Conservation (phyloP, 805 yeast species). For the Starmerella ratchasimensis region DNA sequence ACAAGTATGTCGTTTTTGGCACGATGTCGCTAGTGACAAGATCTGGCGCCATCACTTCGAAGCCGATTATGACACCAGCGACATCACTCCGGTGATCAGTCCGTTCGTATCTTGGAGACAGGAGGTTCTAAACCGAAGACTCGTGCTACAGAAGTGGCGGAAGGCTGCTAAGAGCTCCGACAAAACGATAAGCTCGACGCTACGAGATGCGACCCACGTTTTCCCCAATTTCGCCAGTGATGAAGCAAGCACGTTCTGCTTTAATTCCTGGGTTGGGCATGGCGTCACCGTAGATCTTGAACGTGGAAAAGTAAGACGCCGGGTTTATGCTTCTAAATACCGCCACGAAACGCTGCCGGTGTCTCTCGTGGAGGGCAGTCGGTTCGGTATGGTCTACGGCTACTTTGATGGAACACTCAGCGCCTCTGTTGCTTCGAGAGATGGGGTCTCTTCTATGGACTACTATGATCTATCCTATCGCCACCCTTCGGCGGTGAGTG, state of each 20-base stretch:
- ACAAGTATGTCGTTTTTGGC: constrained; percentile 24
- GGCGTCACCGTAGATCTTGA: constrained; percentile 25
- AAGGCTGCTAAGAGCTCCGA: constrained; percentile 18
- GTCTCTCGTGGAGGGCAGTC: constrained; percentile 20
- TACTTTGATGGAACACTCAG: constrained; percentile 20
- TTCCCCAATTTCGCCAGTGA: constrained; percentile 18
- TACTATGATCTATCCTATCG: constrained; percentile 16
- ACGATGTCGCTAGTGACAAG: constrained; percentile 21
- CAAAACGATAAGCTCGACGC: constrained; percentile 19
- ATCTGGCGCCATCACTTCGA: constrained; percentile 23
- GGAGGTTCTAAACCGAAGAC: constrained; percentile 21
- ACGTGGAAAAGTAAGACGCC: constrained; percentile 21
- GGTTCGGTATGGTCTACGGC: constrained; percentile 25
- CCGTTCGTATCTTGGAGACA: constrained; percentile 22
- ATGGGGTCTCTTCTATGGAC: constrained; percentile 20
- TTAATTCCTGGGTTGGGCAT: constrained; percentile 19
- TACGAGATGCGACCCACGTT: constrained; percentile 17
- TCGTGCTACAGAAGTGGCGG: constrained; percentile 22
- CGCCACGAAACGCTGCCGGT: constrained; percentile 12
- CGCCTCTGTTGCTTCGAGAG: constrained; percentile 18
- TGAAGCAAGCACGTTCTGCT: constrained; percentile 17
- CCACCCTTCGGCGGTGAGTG: constrained; percentile 19
- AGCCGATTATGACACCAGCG: constrained; percentile 17
- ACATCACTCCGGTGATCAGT: constrained; percentile 18
- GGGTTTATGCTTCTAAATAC: constrained; percentile 18